Evolutionary conservation across 1,284 basidiomycete species (phyloP).

Genomic region (Wallemia ichthyophaga): DNA sequence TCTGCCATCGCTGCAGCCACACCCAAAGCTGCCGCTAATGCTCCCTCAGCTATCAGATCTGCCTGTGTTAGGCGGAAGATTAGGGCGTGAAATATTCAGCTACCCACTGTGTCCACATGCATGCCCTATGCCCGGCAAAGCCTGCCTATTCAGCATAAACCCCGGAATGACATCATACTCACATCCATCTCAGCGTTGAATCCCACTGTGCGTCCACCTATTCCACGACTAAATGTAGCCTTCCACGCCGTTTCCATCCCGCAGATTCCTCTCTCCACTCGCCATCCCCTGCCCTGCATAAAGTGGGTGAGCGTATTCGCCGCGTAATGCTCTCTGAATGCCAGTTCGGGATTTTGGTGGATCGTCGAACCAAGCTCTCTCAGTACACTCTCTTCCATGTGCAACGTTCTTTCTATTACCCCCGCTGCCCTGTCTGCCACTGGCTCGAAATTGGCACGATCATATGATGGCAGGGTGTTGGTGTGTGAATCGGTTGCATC

Average conservation of each 20-base stretch:
- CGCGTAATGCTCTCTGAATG: not conserved
- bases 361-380: not conserved
- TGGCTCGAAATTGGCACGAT: not conserved
- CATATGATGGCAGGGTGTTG: not conserved
- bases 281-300: not conserved
- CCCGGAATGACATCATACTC: conserved; percentile 5
- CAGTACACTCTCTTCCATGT: not conserved
- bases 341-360: not conserved
- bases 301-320: not conserved
- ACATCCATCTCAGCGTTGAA: conserved; percentile 7
- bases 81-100: not conserved
- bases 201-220: conserved; percentile 1
- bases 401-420: not conserved
- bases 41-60: conserved; percentile 12
- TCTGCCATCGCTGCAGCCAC: conserved; percentile 8
- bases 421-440: not conserved
- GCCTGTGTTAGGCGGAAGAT: conserved; percentile 1
- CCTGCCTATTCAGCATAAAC: conserved; percentile 8
- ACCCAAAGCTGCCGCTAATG: conserved; percentile 10
- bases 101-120: conserved; percentile 8
- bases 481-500: not conserved
- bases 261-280: not conserved
- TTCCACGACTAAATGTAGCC: conserved; percentile 8
- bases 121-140: conserved; percentile 11
- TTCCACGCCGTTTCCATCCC: conserved; percentile 9